Percentiles rank a stretch among this genome's conserved stretches.
These are phyloP conservation scores for Lipomyces kockii DNA, from an alignment of 805 yeast species.

Conservation along the genomic window DNA sequence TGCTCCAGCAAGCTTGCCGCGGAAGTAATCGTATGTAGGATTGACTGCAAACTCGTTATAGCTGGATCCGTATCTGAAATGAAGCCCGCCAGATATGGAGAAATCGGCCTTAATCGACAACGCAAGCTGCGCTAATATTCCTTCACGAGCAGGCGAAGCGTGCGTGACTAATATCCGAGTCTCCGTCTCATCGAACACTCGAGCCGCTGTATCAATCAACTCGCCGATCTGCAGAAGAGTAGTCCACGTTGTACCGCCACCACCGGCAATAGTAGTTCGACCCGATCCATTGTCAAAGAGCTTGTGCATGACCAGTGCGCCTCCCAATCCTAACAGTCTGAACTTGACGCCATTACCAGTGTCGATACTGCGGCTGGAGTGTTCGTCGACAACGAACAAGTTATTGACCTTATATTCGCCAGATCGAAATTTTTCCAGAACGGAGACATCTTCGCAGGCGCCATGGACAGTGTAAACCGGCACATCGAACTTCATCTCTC, in stretches of 20 bases:
- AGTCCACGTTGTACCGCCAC: slow-evolving; percentile 75
- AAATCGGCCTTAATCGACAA: slow-evolving; percentile 70
- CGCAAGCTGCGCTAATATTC: slow-evolving; percentile 68
- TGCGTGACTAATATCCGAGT: slow-evolving; percentile 68
- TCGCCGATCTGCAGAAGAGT: slow-evolving; percentile 73
- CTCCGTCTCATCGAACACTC: slow-evolving; percentile 50
- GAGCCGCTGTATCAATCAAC: slow-evolving; percentile 56
- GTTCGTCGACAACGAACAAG: slow-evolving; percentile 65
- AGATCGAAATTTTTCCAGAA: slow-evolving; percentile 63
- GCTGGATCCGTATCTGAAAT: slow-evolving; percentile 70
- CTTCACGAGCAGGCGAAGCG: slow-evolving; percentile 72
- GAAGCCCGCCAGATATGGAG: slow-evolving; percentile 73
- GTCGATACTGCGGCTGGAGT: slow-evolving; percentile 51
- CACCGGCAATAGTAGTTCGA: slow-evolving; percentile 55
- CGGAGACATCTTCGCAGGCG: slow-evolving; percentile 72
- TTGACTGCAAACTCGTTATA: slow-evolving; percentile 70
- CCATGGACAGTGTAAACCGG: slow-evolving; percentile 84
- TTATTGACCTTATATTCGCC: slow-evolving; percentile 62
- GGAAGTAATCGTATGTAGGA: slow-evolving; percentile 65
- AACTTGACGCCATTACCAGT: slow-evolving; percentile 53
- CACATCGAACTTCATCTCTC: slow-evolving; percentile 50
- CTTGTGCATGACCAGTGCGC: slow-evolving; percentile 66
- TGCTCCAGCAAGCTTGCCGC: slow-evolving; percentile 64
- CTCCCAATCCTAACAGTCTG: slow-evolving; percentile 72
- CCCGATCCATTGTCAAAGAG: slow-evolving; percentile 69